Evolutionary conservation across 2,329 filamentous ascomycete genomes (phyloP), one percentile per base, ranked within the genome.

Genomic region (Bimuria novae-zelandiae): DNA sequence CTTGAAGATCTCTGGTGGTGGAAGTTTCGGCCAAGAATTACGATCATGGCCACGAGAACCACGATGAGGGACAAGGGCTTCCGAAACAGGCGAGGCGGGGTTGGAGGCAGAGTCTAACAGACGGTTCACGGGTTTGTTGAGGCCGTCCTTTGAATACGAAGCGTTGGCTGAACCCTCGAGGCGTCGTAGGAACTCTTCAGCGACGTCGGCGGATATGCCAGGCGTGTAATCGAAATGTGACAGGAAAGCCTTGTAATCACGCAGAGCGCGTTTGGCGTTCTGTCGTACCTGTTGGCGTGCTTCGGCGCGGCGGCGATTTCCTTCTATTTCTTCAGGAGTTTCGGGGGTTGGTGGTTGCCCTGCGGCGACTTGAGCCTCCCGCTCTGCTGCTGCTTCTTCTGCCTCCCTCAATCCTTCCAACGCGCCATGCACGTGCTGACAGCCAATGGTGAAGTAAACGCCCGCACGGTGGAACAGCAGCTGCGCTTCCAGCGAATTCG

Each of bases 211-310:
- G 7, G 87, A 82, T 36, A 89, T 72, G 43, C 89, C 83, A 0
- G 89, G 89, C 0, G 90, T 89, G 73, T 94, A 94, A 64, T 94
- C 88, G 57, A 94, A 86, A 54, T 86, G 79, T 1, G 85, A 84
- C 33, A 95, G 76, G 67, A 90, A 94, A 19, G 82, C 78, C 62
- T 86, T 78, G 68, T 89, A 92, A 73, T 94, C 90, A 54, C 87
- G 82, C 19, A 94, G 75, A 1, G 90, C 89, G 50, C 86, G 83
- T 72, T 90, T 92, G 3, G 90, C 90, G 72, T 88, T 86, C 0
- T 81, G 80, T 62, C 89, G 89, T 60, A 93, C 87, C 22, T 82
- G 75, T 70, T 89, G 91, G 39, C 88, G 82, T 39, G 83, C 82
- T 57, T 88, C 84, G 21, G 84, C 71, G 49, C 81, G 77, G 47